Evolutionary conservation across 164 flowering plant species (phyloP).

Genomic region (Cinnamomum chago): DNA sequence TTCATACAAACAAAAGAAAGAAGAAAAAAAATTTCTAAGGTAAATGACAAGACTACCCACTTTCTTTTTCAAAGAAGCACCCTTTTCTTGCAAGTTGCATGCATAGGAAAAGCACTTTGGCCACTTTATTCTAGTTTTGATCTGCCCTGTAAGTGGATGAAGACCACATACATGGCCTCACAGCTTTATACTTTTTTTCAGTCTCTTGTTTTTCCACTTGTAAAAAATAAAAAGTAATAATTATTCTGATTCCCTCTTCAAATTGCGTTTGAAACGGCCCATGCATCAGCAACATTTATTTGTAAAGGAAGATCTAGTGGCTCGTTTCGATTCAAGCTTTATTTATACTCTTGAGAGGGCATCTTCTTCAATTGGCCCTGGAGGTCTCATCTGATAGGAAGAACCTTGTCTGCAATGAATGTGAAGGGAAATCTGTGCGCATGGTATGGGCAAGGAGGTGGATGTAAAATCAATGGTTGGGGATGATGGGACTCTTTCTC

Average conservation of each 20-base stretch:
- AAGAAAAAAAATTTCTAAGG: neutral
- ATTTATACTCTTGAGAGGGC: too few species aligned
- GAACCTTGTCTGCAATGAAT: neutral
- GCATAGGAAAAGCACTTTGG: constrained; percentile 39
- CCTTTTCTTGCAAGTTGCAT: constrained; percentile 46
- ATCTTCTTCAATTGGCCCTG: neutral
- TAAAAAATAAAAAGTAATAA: too few species aligned
- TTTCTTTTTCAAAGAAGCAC: constrained; percentile 24
- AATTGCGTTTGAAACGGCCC: too few species aligned
- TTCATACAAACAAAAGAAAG: neutral
- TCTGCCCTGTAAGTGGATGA: constrained; percentile 6
- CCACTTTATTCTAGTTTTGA: constrained; percentile 36
- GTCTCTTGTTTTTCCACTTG: neutral
- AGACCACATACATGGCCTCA: neutral
- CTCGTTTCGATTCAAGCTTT: neutral
- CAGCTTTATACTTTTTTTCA: neutral
- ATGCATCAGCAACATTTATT: neutral
- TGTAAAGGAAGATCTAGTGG: neutral
- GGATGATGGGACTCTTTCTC: too few species aligned
- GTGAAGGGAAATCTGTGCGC: too few species aligned
- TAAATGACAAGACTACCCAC: constrained; percentile 41
- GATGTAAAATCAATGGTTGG: too few species aligned
- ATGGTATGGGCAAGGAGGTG: too few species aligned
- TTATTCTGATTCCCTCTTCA: neutral
- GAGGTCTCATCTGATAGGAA: neutral